phyloP scores from a whole-genome alignment of 2,329 filamentous ascomycete species.

The Diaporthe ampelina region DNA sequence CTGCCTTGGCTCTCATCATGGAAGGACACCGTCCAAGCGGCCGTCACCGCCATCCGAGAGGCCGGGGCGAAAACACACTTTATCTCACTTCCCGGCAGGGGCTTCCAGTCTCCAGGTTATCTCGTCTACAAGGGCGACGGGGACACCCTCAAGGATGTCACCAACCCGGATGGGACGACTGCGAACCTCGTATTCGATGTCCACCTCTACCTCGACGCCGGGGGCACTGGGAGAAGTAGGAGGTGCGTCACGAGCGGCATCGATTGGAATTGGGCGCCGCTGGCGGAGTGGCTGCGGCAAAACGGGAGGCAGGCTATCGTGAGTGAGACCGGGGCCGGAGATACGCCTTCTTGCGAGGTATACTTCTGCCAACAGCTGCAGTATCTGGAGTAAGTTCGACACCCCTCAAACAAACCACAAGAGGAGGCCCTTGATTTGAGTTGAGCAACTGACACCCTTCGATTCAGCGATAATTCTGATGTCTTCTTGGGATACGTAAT shows the following conservation, averaged over 20 bases:
- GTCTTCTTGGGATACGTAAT: constrained; percentile 29
- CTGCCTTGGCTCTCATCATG: constrained; percentile 65
- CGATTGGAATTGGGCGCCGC: constrained; percentile 48
- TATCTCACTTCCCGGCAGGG: constrained; percentile 73
- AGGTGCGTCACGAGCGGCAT: constrained; percentile 65
- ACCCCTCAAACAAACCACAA: no score
- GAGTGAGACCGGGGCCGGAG: constrained; percentile 55
- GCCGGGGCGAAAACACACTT: constrained; percentile 72
- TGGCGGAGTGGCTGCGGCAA: constrained; percentile 52
- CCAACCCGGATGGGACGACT: constrained; percentile 69
- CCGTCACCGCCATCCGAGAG: constrained; percentile 73
- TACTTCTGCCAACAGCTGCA: constrained; percentile 50
- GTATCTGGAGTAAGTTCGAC: constrained; percentile 45
- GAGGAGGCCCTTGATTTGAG: background rate
- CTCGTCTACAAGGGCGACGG: constrained; percentile 61
- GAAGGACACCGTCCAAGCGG: constrained; percentile 71
- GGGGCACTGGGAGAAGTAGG: constrained; percentile 66
- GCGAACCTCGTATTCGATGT: constrained; percentile 69
- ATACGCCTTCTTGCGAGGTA: constrained; percentile 50
- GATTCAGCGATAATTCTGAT: background rate
- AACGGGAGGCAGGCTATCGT: constrained; percentile 51
- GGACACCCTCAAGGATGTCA: constrained; percentile 63
- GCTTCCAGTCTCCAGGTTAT: constrained; percentile 59
- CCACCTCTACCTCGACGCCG: constrained; percentile 72
- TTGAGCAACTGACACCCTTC: background rate